These are phyloP conservation scores for Lepiota venenata DNA, from an alignment of 768 basidiomycete genomes.

Conservation along the genomic window DNA sequence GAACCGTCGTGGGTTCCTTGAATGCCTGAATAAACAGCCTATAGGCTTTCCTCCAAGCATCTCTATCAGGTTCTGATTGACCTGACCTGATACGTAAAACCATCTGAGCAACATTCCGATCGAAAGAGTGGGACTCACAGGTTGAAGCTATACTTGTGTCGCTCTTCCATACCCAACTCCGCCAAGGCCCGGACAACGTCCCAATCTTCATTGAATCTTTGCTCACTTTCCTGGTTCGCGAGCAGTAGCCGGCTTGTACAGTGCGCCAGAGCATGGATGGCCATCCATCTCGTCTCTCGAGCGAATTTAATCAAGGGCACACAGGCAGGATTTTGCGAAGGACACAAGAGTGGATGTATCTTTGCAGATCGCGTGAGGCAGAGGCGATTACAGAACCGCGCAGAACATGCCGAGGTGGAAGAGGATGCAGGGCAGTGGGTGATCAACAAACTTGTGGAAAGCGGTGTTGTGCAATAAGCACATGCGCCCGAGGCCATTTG, in stretches of 20 bases:
- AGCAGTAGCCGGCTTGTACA: conserved; percentile 63
- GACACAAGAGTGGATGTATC: conserved; percentile 71
- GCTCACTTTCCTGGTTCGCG: conserved; percentile 45
- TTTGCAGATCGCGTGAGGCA: conserved; percentile 65
- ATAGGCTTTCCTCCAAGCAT: conserved; percentile 66
- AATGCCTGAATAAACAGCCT: conserved; percentile 59
- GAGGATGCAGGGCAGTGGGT: conserved; percentile 50
- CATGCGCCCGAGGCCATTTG: conserved; percentile 62
- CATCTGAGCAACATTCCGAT: not conserved
- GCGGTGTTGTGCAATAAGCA: conserved; percentile 67
- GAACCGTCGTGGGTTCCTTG: conserved; percentile 45
- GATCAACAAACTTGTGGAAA: conserved; percentile 39
- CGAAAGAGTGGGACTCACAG: conserved; percentile 27
- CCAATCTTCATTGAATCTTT: conserved; percentile 47
- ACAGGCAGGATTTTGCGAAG: conserved; percentile 69
- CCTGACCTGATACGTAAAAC: conserved; percentile 10
- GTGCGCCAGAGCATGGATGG: conserved; percentile 68
- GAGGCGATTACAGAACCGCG: conserved; percentile 77
- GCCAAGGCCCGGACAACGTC: conserved; percentile 60
- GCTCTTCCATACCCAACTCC: conserved; percentile 73
- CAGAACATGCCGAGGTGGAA: conserved; percentile 45
- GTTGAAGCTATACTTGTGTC: conserved; percentile 48
- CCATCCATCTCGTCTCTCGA: conserved; percentile 65
- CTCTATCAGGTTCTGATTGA: conserved; percentile 53
- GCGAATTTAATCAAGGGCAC: conserved; percentile 58